phyloP scores from a whole-genome alignment of 2,329 filamentous ascomycete genomes.

The Pestalotiopsis sp. region DNA sequence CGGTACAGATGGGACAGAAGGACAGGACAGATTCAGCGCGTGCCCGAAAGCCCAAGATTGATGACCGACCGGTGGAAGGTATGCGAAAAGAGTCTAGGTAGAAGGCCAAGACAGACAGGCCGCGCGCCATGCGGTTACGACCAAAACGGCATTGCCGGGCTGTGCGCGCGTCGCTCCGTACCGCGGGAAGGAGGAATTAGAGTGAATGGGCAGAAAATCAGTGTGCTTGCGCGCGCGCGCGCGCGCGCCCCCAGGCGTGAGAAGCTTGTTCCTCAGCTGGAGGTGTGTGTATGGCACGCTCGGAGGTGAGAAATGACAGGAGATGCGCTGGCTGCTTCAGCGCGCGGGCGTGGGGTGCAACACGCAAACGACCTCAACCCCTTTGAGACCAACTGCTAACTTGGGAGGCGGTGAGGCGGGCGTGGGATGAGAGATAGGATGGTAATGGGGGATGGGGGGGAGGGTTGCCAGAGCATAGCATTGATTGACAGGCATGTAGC shows the following conservation, averaged over 20 bases:
- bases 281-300: neutral
- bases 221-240: no score
- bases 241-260: neutral
- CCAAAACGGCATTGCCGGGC: neutral
- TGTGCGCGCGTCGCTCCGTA: constrained; percentile 15
- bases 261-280: constrained; percentile 2
- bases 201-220: neutral
- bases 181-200: constrained; percentile 10
- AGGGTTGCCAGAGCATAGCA: neutral
- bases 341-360: constrained; percentile 8
- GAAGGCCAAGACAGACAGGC: neutral
- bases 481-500: neutral
- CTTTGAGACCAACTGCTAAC: neutral
- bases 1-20: neutral
- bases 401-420: constrained; percentile 9
- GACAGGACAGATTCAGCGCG: neutral
- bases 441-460: neutral
- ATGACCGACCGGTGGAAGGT: neutral
- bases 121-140: neutral
- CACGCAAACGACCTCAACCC: constrained; percentile 3
- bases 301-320: constrained; percentile 10
- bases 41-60: neutral
- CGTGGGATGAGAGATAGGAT: constrained; percentile 1
- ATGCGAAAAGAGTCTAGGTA: neutral
- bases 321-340: constrained; percentile 7